Percentiles rank a stretch among this genome's conserved stretches.
phyloP scores from a whole-genome alignment of 192 early-diverging fungal genomes.

The Coemansia sp. region DNA sequence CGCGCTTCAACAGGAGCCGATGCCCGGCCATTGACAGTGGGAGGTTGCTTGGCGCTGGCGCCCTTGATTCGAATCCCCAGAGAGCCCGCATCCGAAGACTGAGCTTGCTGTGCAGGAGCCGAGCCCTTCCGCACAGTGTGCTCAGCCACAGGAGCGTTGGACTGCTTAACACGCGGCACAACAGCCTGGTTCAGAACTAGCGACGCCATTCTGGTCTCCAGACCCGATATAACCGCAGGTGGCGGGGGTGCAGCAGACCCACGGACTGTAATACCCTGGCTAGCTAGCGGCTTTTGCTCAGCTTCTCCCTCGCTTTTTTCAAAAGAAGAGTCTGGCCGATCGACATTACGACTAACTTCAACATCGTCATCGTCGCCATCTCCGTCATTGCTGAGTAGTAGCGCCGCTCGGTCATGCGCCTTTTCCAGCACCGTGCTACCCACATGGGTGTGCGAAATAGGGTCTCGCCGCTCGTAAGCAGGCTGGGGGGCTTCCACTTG shows the following conservation, averaged over 20 bases:
- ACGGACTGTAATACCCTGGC: slow-evolving; percentile 32
- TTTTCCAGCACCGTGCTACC: not conserved
- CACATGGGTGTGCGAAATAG: not conserved
- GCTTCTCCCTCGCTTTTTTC: not conserved
- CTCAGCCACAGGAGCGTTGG: slow-evolving; percentile 19
- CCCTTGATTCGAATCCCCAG: slow-evolving; percentile 42
- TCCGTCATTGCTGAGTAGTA: slow-evolving; percentile 20
- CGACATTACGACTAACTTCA: slow-evolving; percentile 5
- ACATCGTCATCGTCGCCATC: slow-evolving; percentile 33
- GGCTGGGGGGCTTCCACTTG: not conserved
- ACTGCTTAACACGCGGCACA: slow-evolving; percentile 14
- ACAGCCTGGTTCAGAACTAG: slow-evolving; percentile 12
- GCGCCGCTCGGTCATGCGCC: slow-evolving; percentile 20
- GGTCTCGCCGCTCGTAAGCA: not conserved
- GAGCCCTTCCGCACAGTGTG: not conserved
- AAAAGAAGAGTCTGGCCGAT: slow-evolving; percentile 5
- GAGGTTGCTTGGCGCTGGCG: not conserved
- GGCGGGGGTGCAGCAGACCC: slow-evolving; percentile 22
- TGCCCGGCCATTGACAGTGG: not conserved
- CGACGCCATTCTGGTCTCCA: slow-evolving; percentile 11
- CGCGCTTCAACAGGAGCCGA: slow-evolving; percentile 12
- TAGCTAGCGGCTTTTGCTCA: not conserved
- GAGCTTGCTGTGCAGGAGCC: not conserved
- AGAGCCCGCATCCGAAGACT: slow-evolving; percentile 4
- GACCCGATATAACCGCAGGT: not conserved